These are phyloP conservation scores for Petrea volubilis DNA, from an alignment of 257 asterid species.

Conservation along the genomic window DNA sequence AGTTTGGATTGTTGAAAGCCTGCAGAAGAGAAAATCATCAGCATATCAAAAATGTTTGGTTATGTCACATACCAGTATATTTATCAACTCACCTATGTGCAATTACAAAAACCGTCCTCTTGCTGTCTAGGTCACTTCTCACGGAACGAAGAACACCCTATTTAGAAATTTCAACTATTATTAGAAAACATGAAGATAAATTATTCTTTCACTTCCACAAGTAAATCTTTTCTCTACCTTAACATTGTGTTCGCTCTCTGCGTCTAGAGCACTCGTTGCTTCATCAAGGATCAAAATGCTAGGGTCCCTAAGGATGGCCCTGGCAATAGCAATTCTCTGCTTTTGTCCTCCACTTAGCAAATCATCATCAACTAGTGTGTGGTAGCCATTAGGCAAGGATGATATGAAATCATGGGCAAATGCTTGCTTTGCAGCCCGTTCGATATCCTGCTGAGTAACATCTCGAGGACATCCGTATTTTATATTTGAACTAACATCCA, in stretches of 20 bases:
- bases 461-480: constrained; percentile 77
- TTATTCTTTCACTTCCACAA: background rate
- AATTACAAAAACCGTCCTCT: constrained; percentile 75
- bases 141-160: constrained; percentile 78
- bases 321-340: constrained; percentile 93
- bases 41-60: background rate
- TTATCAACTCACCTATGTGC: constrained; percentile 70
- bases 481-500: constrained; percentile 85
- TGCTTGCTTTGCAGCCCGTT: constrained; percentile 91
- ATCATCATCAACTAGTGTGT: constrained; percentile 90
- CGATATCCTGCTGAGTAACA: constrained; percentile 72
- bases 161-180: constrained; percentile 7
- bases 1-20: constrained; percentile 89
- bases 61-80: background rate
- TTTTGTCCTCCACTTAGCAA: constrained; percentile 99
- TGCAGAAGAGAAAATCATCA: constrained; percentile 35
- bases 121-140: constrained; percentile 54
- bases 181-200: constrained; percentile 19
- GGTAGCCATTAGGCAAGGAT: constrained; percentile 80
- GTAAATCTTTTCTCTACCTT: constrained; percentile 47
- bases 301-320: constrained; percentile 92
- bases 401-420: constrained; percentile 84
- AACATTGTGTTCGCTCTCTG: constrained; percentile 91
- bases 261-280: constrained; percentile 98
- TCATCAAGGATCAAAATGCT: constrained; percentile 89